Evolutionary conservation across 1,284 basidiomycete genomes (phyloP).

Genomic region (Cutaneotrichosporon cavernicola): DNA sequence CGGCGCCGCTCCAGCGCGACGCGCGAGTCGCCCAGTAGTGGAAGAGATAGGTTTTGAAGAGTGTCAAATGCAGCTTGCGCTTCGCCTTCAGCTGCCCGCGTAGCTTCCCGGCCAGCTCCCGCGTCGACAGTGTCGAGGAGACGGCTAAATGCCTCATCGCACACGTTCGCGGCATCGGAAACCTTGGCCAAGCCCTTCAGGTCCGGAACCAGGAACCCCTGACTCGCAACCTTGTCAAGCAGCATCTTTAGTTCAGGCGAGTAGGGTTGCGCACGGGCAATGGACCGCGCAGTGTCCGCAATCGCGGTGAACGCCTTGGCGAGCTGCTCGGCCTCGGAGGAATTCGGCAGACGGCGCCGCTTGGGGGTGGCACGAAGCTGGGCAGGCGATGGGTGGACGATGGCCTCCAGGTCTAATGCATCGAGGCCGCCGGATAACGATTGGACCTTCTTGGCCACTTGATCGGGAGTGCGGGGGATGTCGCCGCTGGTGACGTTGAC

Average conservation of each 20-base stretch:
- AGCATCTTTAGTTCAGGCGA: constrained; percentile 13
- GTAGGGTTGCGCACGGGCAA: constrained; percentile 8
- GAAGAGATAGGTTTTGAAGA: constrained; percentile 14
- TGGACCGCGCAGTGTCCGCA: constrained; percentile 23
- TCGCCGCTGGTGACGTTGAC: neutral
- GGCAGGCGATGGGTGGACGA: constrained; percentile 19
- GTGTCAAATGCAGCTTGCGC: constrained; percentile 10
- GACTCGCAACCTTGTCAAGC: constrained; percentile 18
- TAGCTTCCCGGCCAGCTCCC: neutral
- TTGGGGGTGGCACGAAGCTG: constrained; percentile 16
- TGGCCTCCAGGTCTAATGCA: constrained; percentile 26
- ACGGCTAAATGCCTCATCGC: constrained; percentile 30
- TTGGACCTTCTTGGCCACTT: constrained; percentile 3
- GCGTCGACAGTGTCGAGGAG: constrained; percentile 34
- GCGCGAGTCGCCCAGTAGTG: constrained; percentile 26
- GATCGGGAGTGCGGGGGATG: neutral
- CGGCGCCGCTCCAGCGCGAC: constrained; percentile 29
- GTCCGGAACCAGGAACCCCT: constrained; percentile 17
- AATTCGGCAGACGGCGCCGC: constrained; percentile 27
- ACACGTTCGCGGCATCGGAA: constrained; percentile 21
- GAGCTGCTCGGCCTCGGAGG: constrained; percentile 14
- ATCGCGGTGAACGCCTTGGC: constrained; percentile 24
- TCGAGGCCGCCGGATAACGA: constrained; percentile 32
- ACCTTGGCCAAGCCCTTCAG: constrained; percentile 25
- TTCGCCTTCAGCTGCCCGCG: constrained; percentile 8